Evolutionary conservation across 768 basidiomycete species (phyloP).

Genomic region (Lactarius hengduanensis): DNA sequence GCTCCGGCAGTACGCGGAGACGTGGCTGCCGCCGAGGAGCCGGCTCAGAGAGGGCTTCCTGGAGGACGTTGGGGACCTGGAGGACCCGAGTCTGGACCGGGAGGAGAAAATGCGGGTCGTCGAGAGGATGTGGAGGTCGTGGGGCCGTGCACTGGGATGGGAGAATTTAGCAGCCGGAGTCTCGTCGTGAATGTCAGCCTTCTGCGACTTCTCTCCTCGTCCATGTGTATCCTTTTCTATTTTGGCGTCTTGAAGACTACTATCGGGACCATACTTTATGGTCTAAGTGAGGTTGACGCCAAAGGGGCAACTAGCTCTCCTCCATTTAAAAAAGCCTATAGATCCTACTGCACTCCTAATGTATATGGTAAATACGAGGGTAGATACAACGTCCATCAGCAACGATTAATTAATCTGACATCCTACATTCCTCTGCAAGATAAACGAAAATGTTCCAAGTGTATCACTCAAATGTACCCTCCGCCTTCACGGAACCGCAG

Average conservation of each 20-base stretch:
- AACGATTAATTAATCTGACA: background rate
- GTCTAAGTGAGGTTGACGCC: background rate
- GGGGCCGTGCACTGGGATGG: slow-evolving; percentile 74
- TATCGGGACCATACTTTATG: background rate
- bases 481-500: slow-evolving; percentile 66
- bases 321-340: background rate
- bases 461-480: slow-evolving; percentile 29
- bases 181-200: background rate
- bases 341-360: background rate
- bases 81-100: slow-evolving; percentile 65
- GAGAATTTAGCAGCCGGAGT: slow-evolving; percentile 31
- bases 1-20: slow-evolving; percentile 63
- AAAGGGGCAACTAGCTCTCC: background rate
- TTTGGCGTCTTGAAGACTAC: background rate
- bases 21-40: slow-evolving; percentile 54
- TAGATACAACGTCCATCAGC: background rate
- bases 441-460: background rate
- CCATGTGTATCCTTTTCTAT: background rate
- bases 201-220: background rate
- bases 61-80: slow-evolving; percentile 80
- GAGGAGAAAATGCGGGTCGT: slow-evolving; percentile 75
- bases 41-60: slow-evolving; percentile 75
- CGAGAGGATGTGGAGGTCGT: slow-evolving; percentile 86
- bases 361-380: background rate
- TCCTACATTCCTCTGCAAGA: background rate